Base-by-base conservation (phyloP, 345 rosid species). In the Hevea brasiliensis region DNA sequence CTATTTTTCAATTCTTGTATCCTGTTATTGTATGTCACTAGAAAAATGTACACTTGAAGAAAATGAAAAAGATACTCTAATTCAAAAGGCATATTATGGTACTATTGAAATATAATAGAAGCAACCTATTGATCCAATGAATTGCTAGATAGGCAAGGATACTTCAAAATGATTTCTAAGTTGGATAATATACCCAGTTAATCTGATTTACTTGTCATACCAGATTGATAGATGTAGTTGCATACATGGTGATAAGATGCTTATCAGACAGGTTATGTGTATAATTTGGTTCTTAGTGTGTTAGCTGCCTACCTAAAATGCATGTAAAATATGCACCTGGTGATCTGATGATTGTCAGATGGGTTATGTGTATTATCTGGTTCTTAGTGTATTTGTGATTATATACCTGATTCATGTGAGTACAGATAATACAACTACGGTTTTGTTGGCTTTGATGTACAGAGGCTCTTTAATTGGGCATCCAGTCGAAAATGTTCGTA, bases 391-490 rank as follows among this genome's bases (percentile, higher is more conserved):
- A n/a, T 67, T 23, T n/a, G 3, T 68, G 55, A 42, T 62, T 72
- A 48, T 23, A 11, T 26, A 24, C 59, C 27, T 63, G 8, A 27
- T 5, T 17, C 9, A 41, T 67, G 60, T 61, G 21, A 8, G 20
- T 7, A 6, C 44, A 71, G 13, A 61, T 71, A 23, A 61, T 29
- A 21, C 13, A 35, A 1, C 15, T 61, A 27, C 71, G 74, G 21
- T 59, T 53, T 29, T 10, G 61, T 73, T 44, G n/a, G 11, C 59
- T 70, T 67, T 69, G 70, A 65, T 73, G 37, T 61, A 27, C 89
- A 93, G 99, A 78, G 99, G 99, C 5, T 96, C 99, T 20, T 74
- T 93, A 66, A 96, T 93, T 56, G 98, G 98, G 70, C 96, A 93
- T 81, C 99, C 99, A 6, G 98, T 91, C 12, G 99, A 96, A 85